phyloP scores from a whole-genome alignment of 345 rosid genomes.

The Pelargonium nanum region DNA sequence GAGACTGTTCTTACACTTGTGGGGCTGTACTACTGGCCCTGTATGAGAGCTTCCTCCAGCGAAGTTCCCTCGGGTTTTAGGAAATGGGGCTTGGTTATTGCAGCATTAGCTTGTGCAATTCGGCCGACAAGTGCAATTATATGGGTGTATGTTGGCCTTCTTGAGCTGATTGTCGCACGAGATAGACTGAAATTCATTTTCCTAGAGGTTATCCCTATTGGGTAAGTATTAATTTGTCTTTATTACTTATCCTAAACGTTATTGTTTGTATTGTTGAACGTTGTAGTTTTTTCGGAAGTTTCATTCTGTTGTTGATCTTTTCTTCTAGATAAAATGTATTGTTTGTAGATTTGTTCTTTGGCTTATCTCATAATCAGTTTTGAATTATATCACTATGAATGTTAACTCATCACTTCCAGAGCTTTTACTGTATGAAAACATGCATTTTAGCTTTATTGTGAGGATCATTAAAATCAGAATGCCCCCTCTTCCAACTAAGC shows the following conservation, averaged over 20 bases:
- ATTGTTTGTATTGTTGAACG: neutral
- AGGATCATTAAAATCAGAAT: too few relatives aligned
- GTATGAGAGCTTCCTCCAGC: conserved; percentile 42
- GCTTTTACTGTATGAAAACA: too few relatives aligned
- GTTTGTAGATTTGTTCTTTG: too few relatives aligned
- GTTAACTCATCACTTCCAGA: too few relatives aligned
- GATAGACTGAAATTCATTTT: conserved; percentile 48
- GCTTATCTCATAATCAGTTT: too few relatives aligned
- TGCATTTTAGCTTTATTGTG: too few relatives aligned
- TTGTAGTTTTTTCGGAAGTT: neutral
- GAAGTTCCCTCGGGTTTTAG: conserved; percentile 35
- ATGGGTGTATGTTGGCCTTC: conserved; percentile 80
- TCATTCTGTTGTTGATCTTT: neutral
- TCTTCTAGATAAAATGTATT: neutral
- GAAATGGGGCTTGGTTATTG: conserved; percentile 63
- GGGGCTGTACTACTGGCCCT: conserved; percentile 82
- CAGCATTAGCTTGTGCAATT: conserved; percentile 78
- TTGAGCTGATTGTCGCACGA: conserved; percentile 47
- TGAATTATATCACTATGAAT: too few relatives aligned
- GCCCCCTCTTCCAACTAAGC: too few relatives aligned
- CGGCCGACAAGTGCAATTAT: conserved; percentile 85
- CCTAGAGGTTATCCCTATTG: conserved; percentile 61
- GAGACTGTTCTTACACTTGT: conserved; percentile 86
- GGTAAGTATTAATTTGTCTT: conserved; percentile 39
- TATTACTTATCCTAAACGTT: neutral